A percentile compares a stretch with the other conserved stretches of the same genome.
Evolutionary conservation across 371 early-diverging fungal species (phyloP).

Genomic region (Funneliformis caledonium): DNA sequence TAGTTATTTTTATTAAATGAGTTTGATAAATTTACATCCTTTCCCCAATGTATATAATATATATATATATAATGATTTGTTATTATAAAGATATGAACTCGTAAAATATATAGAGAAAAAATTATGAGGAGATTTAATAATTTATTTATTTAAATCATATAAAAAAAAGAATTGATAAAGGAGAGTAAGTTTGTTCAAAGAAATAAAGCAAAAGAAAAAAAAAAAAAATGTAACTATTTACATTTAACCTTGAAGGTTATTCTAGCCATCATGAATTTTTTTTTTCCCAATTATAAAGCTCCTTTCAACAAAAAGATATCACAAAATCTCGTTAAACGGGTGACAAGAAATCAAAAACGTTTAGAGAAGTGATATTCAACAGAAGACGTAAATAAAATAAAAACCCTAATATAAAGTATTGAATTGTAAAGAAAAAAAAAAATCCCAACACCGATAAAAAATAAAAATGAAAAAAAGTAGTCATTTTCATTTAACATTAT

Average conservation of each 20-base stretch:
- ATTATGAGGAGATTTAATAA: too few relatives aligned
- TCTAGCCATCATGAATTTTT: neutral
- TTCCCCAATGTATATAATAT: too few relatives aligned
- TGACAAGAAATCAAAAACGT: neutral
- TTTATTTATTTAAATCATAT: too few relatives aligned
- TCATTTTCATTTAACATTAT: too few relatives aligned
- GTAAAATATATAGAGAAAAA: too few relatives aligned
- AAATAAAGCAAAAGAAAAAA: neutral
- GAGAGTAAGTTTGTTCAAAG: slow-evolving; percentile 1
- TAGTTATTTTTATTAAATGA: too few relatives aligned
- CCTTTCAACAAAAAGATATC: neutral
- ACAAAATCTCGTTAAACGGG: neutral
- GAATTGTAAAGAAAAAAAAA: too few relatives aligned
- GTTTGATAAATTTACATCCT: too few relatives aligned
- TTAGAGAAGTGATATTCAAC: neutral
- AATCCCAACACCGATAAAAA: too few relatives aligned
- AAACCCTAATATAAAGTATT: neutral
- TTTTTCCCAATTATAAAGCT: neutral
- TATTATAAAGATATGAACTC: too few relatives aligned
- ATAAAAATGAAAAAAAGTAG: neutral
- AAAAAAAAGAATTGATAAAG: neutral
- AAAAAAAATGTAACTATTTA: neutral
- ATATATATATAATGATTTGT: too few relatives aligned
- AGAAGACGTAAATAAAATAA: neutral
- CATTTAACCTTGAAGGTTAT: neutral